Evolutionary conservation across 495 filamentous ascomycete genomes (phyloP), one percentile per base, ranked within the genome.

Genomic region (Neurospora terricola): DNA sequence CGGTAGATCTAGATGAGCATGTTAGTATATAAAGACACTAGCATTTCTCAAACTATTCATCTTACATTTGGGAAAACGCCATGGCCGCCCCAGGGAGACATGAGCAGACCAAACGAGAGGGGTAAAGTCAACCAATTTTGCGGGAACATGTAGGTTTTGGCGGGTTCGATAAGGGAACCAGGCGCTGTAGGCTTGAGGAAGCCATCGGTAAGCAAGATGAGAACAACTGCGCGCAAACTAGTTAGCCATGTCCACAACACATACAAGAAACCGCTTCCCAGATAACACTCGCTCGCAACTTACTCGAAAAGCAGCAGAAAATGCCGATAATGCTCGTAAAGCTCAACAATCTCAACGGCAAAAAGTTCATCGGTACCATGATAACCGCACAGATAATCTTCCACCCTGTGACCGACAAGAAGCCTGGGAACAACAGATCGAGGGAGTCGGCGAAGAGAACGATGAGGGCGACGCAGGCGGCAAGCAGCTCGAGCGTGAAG

Each of bases 71-170:
- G 96, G 78, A 99, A 97, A 37, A 99, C 96, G 71, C 89, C 88
- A 79, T 98, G 96, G 9, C 96, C 96, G 75, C 96, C 96, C 94
- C 94, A 99, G 1, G 95, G 94, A 34, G 94, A 93, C 94, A 98
- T 98, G 37, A 98, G 86, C 12, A 99, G 85, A n/a, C 96, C 96
- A 77, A 98, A 94, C 38, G 93, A 93, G 23, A 98, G 83, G n/a
- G 96, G 96, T 23, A 99, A 75, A 2, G 94, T 96, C 59, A 89
- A 84, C 96, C 96, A 99, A 77, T 94, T 92, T 18, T 87, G 82
- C 2, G 96, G 96, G 73, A 97, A 91, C 48, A 95, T 81, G 79
- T 90, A 88, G 1, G 93, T 96, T 43, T 80, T 82, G 40, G 94
- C 93, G n/a, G 96, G 96, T 71, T 96, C 86, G 39, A 89, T 85